Evolutionary conservation across 257 asterid species (phyloP), one percentile per base, ranked within the genome.

Genomic region (Solanum arcanum): DNA sequence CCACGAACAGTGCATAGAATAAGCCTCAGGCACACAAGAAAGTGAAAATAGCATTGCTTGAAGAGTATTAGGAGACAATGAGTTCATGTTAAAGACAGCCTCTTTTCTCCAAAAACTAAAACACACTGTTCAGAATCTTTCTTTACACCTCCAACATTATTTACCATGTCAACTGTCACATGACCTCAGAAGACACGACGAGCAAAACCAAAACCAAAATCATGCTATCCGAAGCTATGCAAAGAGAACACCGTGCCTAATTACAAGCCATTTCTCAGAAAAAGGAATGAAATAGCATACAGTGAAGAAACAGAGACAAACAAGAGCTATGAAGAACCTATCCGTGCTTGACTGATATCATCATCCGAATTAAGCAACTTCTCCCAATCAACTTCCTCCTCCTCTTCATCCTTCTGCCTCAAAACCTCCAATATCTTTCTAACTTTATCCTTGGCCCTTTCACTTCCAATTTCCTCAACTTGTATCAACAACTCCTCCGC

Each of bases 321-420:
- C 44, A 47, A 80, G 68, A 47, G 85, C 29, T 80, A 80, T 47
- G 85, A 80, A 80, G 85, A 80, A 47, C 69, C 47, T 80, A 80
- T 47, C 80, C 27, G 82, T 37, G 89, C 89, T 47, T 90, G 90
- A 90, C 92, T 93, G 42, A 74, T 20, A 88, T 91, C 97, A 52
- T 89, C 94, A 12, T 94, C 95, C 33, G 92, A 88, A 76, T 90
- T 92, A 18, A 97, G 95, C 93, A 97, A 88, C 87, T 95, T 95
- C 86, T 93, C 99, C 99, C 99, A 97, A 88, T 97, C 95, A 64
- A 96, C 98, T 84, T 91, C 95, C 7, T 93, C 93, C 12, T 91
- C 99, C 83, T 93, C 99, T 83, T 92, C 97, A 13, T 90, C 96
- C 87, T 89, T 94, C 91, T 91, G 91, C 29, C 91, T 94, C 93